A percentile compares a stretch with the other conserved stretches of the same genome.
These are phyloP conservation scores for Suhomyces faveliae DNA, from an alignment of 805 yeast genomes.

Conservation along the genomic window DNA sequence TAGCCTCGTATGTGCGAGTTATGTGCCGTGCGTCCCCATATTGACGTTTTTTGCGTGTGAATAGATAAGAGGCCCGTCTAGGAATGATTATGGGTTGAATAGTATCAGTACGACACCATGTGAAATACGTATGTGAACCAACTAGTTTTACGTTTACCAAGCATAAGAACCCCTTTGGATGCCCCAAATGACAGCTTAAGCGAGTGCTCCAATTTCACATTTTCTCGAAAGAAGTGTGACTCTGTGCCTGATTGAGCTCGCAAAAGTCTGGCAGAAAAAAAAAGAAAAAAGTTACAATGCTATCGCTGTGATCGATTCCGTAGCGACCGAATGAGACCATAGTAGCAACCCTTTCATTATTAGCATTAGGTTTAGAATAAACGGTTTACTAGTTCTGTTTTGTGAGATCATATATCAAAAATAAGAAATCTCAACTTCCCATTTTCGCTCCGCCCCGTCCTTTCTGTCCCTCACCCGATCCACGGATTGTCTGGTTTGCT, in stretches of 20 bases:
- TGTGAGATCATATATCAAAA: neutral
- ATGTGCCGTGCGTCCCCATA: neutral
- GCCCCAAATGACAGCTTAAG: neutral
- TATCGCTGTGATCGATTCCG: conserved; percentile 1
- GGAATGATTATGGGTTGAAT: neutral
- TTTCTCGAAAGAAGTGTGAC: neutral
- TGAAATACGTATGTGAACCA: neutral
- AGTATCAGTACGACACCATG: neutral
- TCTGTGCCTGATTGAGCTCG: neutral
- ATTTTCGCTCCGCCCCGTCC: neutral
- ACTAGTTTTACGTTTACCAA: neutral
- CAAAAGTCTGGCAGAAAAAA: neutral
- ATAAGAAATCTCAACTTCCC: neutral
- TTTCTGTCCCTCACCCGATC: neutral
- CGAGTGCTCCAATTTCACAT: neutral
- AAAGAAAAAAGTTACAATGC: neutral
- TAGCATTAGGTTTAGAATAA: neutral
- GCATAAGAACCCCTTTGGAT: neutral
- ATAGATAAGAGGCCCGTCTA: neutral
- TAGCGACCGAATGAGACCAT: neutral
- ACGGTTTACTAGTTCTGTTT: neutral
- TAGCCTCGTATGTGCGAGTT: neutral
- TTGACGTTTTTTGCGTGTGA: neutral
- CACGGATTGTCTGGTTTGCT: neutral
- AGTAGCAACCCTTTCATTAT: neutral